phyloP scores from a whole-genome alignment of 1,284 basidiomycete genomes.

The Phaffia rhodozyma region DNA sequence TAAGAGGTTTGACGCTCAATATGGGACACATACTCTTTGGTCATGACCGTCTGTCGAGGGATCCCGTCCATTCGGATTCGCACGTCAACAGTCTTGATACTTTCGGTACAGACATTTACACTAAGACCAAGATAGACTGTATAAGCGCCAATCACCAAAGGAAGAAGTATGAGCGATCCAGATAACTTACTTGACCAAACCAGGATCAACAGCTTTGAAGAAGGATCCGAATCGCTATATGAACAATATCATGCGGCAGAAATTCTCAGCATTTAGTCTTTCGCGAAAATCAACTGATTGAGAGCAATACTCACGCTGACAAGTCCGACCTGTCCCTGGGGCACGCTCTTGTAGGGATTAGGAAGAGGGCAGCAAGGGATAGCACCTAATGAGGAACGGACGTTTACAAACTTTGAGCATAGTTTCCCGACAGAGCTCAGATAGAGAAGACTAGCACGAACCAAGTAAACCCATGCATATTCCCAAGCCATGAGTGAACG shows the following conservation, averaged over 20 bases:
- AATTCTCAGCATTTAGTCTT: background rate
- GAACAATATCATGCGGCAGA: background rate
- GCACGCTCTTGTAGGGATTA: constrained; percentile 40
- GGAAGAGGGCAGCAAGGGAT: constrained; percentile 69
- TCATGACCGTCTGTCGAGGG: constrained; percentile 61
- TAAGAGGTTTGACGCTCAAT: constrained; percentile 21
- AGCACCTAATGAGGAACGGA: constrained; percentile 44
- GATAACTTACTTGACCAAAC: constrained; percentile 81
- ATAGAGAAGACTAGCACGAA: background rate
- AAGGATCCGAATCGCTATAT: constrained; percentile 70
- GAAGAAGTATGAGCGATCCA: constrained; percentile 66
- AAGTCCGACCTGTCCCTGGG: constrained; percentile 78
- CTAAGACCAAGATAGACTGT: background rate
- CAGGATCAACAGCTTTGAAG: constrained; percentile 88
- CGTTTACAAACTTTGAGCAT: constrained; percentile 38
- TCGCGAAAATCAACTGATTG: background rate
- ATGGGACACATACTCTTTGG: constrained; percentile 72
- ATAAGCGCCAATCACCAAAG: background rate
- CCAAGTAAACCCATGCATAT: constrained; percentile 26
- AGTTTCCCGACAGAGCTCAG: background rate
- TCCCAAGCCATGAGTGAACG: constrained; percentile 49
- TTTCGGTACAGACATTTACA: constrained; percentile 8
- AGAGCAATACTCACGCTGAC: constrained; percentile 42
- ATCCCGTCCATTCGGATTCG: constrained; percentile 86
- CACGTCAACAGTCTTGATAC: constrained; percentile 52